These are phyloP conservation scores for Penicillium atrosanguineum DNA, from an alignment of 495 filamentous ascomycete species.

Conservation along the genomic window DNA sequence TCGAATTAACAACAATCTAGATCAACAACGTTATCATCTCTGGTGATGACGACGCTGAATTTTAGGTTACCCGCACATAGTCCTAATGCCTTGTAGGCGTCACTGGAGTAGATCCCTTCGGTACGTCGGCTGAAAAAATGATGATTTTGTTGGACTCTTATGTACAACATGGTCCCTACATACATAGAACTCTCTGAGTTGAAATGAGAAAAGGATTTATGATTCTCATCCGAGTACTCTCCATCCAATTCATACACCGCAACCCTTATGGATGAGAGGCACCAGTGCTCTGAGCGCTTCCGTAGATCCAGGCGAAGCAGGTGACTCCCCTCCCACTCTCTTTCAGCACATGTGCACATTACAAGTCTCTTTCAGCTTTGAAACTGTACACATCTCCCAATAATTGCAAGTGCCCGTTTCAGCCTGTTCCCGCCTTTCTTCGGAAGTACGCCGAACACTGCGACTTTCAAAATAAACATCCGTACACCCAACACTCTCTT, in stretches of 20 bases:
- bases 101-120: conserved; percentile 5
- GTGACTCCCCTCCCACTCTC: background rate
- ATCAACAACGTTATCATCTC: conserved; percentile 93
- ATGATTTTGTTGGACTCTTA: conserved; percentile 27
- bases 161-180: conserved; percentile 29
- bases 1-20: conserved; percentile 34
- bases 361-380: background rate
- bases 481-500: background rate
- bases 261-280: background rate
- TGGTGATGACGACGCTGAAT: conserved; percentile 88
- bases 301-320: background rate
- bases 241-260: background rate
- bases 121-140: conserved; percentile 20
- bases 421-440: background rate
- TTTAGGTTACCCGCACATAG: conserved; percentile 52
- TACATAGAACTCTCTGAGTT: conserved; percentile 30
- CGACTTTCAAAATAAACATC: background rate
- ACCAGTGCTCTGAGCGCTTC: background rate
- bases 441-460: background rate
- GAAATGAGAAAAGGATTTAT: conserved; percentile 32
- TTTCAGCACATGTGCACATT: background rate
- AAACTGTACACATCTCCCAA: background rate
- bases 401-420: background rate
- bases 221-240: conserved; percentile 9
- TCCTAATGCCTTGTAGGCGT: conserved; percentile 20